Base-by-base conservation (phyloP, 768 basidiomycete species). In the Boletus reticulatus region DNA sequence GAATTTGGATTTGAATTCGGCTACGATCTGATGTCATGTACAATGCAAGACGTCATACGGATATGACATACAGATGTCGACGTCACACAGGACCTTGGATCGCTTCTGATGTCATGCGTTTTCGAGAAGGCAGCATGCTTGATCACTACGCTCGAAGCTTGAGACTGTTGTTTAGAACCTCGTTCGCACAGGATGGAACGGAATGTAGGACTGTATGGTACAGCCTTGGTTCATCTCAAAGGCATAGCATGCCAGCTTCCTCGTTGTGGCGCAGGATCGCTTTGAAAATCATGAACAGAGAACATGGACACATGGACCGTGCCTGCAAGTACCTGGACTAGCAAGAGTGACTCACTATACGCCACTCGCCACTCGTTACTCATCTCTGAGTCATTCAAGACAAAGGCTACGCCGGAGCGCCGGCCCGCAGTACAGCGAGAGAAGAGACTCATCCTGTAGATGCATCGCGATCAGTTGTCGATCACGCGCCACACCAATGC, bases 251-350 rank as follows among this genome's bases (percentile, higher is more conserved):
- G 32, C 24, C 24, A 8, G 17, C 48, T 24, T 24, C 32, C 32
- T 17, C 4, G 43, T 37, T 32, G 20, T 24, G 55, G 52, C 43
- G 52, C 22, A 24, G 27, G 47, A 45, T 57, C 53, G 39, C 4
- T 39, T 53, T 20, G 57, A 58, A 50, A 57, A 58, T 57, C 57
- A 57, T 50, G 56, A 47, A 45, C 10, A 4, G n/a, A 43, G 4
- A 13, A 41, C 7, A 24, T 44, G 29, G 29, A 29, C 29, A 29
- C 29, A 29, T 14, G 42, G 17, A 22, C 34, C 27, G 36, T 55
- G 14, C 44, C 12, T 41, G n/a, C 20, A n/a, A n/a, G n/a, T n/a
- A n/a, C n/a, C n/a, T 36, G 34, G 13, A 13, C 34, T 14, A 13
- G 11, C 13, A 11, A 36, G 3, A 13, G 34, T 5, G 34, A 14